A percentile compares a stretch with the other conserved stretches of the same genome.
These are phyloP conservation scores for Dictyostelium capitatum DNA, from an alignment of 78 protist genomes.

Conservation along the genomic window DNA sequence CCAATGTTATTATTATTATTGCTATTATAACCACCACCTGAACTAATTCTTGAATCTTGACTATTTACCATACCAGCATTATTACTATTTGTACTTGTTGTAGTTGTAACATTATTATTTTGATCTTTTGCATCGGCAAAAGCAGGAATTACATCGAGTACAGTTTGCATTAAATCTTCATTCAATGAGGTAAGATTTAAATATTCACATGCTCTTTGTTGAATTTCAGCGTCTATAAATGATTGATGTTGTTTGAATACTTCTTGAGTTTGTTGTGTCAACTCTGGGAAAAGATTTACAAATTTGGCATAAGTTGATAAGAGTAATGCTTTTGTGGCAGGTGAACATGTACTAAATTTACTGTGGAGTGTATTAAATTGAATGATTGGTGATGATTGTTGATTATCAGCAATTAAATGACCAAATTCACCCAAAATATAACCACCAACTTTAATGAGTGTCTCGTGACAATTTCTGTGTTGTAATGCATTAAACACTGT, in stretches of 20 bases:
- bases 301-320: conserved; percentile 94
- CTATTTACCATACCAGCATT: background rate
- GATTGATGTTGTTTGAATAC: conserved; percentile 48
- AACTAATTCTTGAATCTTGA: conserved; percentile 17
- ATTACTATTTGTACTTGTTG: background rate
- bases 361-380: conserved; percentile 87
- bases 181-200: conserved; percentile 65
- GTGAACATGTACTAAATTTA: conserved; percentile 45
- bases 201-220: conserved; percentile 99
- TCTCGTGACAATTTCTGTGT: conserved; percentile 90
- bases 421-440: conserved; percentile 98
- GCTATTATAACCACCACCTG: conserved; percentile 50
- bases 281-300: conserved; percentile 91
- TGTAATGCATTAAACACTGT: conserved; percentile 85
- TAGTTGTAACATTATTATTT: background rate
- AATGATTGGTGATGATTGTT: conserved; percentile 31
- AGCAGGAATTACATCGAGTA: conserved; percentile 80
- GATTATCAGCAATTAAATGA: conserved; percentile 88
- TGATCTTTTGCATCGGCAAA: conserved; percentile 33
- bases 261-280: conserved; percentile 59
- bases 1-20: background rate
- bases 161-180: conserved; percentile 84
- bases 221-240: conserved; percentile 95
- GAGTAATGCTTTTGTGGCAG: conserved; percentile 87
- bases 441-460: conserved; percentile 90